A percentile compares a stretch with the other conserved stretches of the same genome.
These are phyloP conservation scores for Pythium sukuiense DNA, from an alignment of 352 stramenopile genomes.

Conservation along the genomic window DNA sequence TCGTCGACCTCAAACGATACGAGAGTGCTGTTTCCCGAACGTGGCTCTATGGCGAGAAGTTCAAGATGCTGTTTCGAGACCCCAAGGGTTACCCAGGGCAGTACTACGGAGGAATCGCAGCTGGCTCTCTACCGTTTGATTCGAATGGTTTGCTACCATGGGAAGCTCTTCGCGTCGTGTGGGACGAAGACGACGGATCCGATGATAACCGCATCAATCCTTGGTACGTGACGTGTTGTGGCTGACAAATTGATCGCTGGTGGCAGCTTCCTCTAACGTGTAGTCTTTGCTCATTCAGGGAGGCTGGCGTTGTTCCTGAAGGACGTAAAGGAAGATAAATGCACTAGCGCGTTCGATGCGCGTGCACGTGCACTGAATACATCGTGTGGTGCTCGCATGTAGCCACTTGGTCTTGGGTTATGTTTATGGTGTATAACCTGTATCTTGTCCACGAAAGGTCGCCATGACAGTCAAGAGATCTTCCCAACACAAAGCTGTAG, in stretches of 20 bases:
- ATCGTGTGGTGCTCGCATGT: neutral
- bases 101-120: constrained; percentile 69
- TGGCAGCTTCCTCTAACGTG: neutral
- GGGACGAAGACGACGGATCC: constrained; percentile 83
- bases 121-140: constrained; percentile 63
- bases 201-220: constrained; percentile 84
- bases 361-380: neutral
- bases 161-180: constrained; percentile 78
- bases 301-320: constrained; percentile 24
- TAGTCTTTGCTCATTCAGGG: constrained; percentile 13
- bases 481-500: neutral
- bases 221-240: constrained; percentile 46
- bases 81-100: constrained; percentile 63
- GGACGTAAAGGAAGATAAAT: constrained; percentile 22
- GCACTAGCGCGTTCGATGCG: neutral
- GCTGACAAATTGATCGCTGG: neutral
- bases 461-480: neutral
- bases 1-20: constrained; percentile 76
- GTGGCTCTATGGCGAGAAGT: constrained; percentile 68
- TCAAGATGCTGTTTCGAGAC: constrained; percentile 80
- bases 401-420: neutral
- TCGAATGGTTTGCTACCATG: constrained; percentile 68
- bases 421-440: constrained; percentile 11
- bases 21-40: constrained; percentile 48
- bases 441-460: constrained; percentile 21